Base-by-base conservation (phyloP, 768 basidiomycete genomes). In the Lactarius hatsudake region DNA sequence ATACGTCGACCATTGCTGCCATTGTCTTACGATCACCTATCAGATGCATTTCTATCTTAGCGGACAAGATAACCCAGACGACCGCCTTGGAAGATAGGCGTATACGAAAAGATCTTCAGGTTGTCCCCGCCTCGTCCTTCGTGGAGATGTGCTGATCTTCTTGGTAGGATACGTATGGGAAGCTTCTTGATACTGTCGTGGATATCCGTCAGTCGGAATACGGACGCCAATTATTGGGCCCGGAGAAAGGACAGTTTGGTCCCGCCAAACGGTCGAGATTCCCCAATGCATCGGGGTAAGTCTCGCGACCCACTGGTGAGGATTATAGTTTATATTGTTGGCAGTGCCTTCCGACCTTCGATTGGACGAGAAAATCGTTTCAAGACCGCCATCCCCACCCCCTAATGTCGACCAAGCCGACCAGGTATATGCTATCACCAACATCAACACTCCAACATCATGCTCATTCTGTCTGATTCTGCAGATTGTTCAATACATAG, bases 71-170 rank as follows among this genome's bases (percentile, higher is more conserved):
- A 40, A 86, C 88, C 1, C 93, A 94, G 73, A 98, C 95, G 0
- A 87, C 91, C 6, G 94, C 94, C 0, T 83, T 96, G 77, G 96
- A 98, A 66, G 97, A 99, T 76, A 84, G 87, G 28, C 84, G 92
- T 45, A 78, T 96, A 63, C 86, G 93, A 30, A 92, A 94, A 74
- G 97, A 99, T 64, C 79, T 98, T 12, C 94, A 96, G 82, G 91
- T 88, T 69, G 20, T 68, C 63, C 30, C 32, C 38, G 7, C 36
- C 36, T 32, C 51, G 2, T 59, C 23, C 56, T 64, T 42, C 13
- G 12, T 10, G 57, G n/a, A 58, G 1, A 36, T 26, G 43, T 45
- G 59, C 45, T 68, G 10, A 64, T 61, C 36, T n/a, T 51, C 57
- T 53, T 61, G 45, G 43, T 62, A 93, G 86, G 96, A 98, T 70